Base-by-base conservation (phyloP, 352 stramenopile species). In the Globisporangium paroecandrum region DNA sequence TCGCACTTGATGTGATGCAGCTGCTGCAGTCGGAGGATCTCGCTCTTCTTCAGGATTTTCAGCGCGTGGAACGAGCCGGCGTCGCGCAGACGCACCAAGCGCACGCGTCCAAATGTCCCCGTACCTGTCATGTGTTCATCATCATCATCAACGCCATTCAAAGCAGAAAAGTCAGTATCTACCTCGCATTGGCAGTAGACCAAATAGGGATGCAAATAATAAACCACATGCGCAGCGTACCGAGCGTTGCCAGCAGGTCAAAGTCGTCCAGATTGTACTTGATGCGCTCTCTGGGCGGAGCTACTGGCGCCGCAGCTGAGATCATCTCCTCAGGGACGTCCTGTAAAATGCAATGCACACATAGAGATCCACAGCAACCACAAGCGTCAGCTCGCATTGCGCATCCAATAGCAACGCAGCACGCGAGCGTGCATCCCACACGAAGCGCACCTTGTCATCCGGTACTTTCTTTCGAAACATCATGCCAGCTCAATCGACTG, bases 41-140 rank as follows among this genome's bases (percentile, higher is more conserved):
- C 85, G 58, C 81, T 88, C 75, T 98, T 98, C 72, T 97, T 97
- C 15, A 97, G 76, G 70, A 97, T 97, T 69, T 98, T 98, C 25
- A 98, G 78, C 5, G 91, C 91, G 62, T 94, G 89, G 63, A 83
- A 95, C 1, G 75, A 77, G 0, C 79, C 81, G 6, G 69, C 78
- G 20, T 76, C 70, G 25, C 87, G 86, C 32, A 91, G 73, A 24
- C 91, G 79, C 55, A 95, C 89, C 5, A 98, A 78, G 3, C 89
- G 81, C 47, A 98, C 91, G 32, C 91, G 82, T 3, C 91, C 91
- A 70, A 97, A 98, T 3, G 91, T 97, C 29, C 91, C 91, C 8
- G 90, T 97, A 10, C 86, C 85, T 85, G 62, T 43, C 6, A 7
- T 3, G 20, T 20, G 8, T 46, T 47, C 18, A 13, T 8, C 36